Evolutionary conservation across 495 filamentous ascomycete genomes (phyloP), one percentile per base, ranked within the genome.

Genomic region (Talaromyces ruber): DNA sequence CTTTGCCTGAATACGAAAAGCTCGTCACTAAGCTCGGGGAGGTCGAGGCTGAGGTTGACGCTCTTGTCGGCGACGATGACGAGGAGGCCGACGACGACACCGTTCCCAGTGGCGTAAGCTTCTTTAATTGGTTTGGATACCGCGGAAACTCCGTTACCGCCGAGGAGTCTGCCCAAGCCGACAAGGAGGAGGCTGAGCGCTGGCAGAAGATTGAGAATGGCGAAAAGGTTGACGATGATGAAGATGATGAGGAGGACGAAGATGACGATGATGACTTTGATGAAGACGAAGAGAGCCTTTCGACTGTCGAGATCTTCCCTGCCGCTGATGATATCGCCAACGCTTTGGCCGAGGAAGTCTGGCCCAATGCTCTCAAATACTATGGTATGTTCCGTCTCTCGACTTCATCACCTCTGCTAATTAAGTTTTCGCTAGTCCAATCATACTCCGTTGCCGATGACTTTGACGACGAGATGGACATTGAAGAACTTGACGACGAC

Each of bases 91-190:
- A 39, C n/a, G 59, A 60, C 26, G 59, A 62, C 3, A n/a, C 74
- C 51, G 80, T 82, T 32, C 80, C 86, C 45, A 81, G 82, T 16
- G 82, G 82, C 1, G 68, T 81, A 14, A 91, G 86, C 76, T 96
- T 98, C 79, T 98, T 97, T 71, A 81, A 85, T 43, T 92, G 85
- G 84, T 97, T 98, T 70, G 88, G 86, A 45, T 97, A 82, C 78
- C 80, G 83, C 34, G 85, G 89, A 25, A 72, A 80, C 54, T 76
- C 80, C 51, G 74, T 93, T 64, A 82, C 82, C 21, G 89, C 85
- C 11, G 88, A 89, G 73, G 85, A 93, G 76, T 87, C 81, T 67
- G 76, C 74, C 65, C 67, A 76, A 43, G 88, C 85, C 4, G 74
- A 64, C 3, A 77, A 83, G 73, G 73, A 83, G 65, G 82, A 89